Base-by-base conservation (phyloP, 2,329 filamentous ascomycete species). In the Venturia pyrina region DNA sequence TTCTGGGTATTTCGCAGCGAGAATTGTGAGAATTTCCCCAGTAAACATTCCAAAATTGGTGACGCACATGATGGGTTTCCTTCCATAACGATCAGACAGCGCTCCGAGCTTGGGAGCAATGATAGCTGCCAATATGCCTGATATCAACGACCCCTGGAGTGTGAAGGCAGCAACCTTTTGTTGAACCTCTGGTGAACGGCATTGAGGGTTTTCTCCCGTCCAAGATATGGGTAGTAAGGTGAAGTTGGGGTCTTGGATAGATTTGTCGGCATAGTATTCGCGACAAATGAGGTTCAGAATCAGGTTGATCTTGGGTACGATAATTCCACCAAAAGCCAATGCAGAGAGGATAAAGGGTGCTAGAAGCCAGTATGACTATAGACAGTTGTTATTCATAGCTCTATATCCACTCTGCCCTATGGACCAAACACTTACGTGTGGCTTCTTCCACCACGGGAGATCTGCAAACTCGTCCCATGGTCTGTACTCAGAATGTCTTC, bases 261-360 rank as follows among this genome's bases (percentile, higher is more conserved):
- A 66, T 64, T 69, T 67, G 11, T 96, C 89, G 32, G 87, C 83
- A 69, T 95, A 89, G 76, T 96, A 96, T 68, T 89, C 83, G 68
- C 87, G 85, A 76, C 95, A 99, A 64, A 98, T 85, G 37, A 99
- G 82, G 66, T 88, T 84, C 68, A 96, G 82, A 68, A 96, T 91
- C 77, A 97, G 78, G 72, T 96, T 96, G 68, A 96, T 82, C 75
- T 89, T 95, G 11, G 93, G 93, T 10, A 97, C 90, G 8, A 95
- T 81, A 7, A 90, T 85, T 66, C 91, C 91, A 41, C 93, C 95
- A 75, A 95, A 93, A 0, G 93, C 92, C 65, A 96, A 80, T 0
- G 91, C 91, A 73, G 91, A 93, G 57, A 96, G 77, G 66, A 89
- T 82, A 76, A 93, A 95, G 0, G 92, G 90, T 0, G 84, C 85